Base-by-base conservation (phyloP, 2,329 filamentous ascomycete genomes). In the Diaporthe ilicicola region DNA sequence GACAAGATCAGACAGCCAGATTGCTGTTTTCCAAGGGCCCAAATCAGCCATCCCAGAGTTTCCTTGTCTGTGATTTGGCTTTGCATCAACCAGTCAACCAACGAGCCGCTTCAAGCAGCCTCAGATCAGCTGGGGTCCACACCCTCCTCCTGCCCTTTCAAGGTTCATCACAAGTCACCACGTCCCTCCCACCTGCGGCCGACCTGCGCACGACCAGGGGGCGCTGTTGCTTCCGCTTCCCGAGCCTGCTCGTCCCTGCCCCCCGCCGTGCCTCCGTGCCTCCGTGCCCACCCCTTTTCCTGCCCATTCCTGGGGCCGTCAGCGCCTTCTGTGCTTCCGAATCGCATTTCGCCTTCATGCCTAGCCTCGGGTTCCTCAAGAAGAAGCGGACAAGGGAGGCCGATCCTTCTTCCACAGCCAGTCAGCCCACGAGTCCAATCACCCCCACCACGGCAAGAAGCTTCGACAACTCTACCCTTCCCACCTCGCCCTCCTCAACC, bases 301-400 rank as follows among this genome's bases (percentile, higher is more conserved):
- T 59, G 55, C 69, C 71, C 68, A 68, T 51, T 70, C 68, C 53
- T 64, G 61, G 70, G 62, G 59, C 64, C 53, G 54, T 48, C 48
- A 37, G 68, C 71, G 68, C 71, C 50, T 72, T 13, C 67, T 67
- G 71, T 70, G 71, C 68, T 50, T 24, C 70, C 69, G 59, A 62
- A 70, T 65, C 62, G 62, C 64, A 70, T 51, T 62, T 62, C 70
- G 64, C 70, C 75, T 77, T 79, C 73, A 98, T 99, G 96, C 96
- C 95, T 91, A 93, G 90, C 83, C 90, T 98, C 87, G 94, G 94
- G 83, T 94, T 98, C 81, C 90, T 98, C 81, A 98, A 98, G 90
- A 98, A 97, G 90, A 97, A 97, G 89, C 92, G 94, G 90, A 97
- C 94, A 85, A 97, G 94, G 90, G 94, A 98, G 86, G 87, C 89